Conservation (phyloP, 768 basidiomycete species). For the Mycena albidolilacea region DNA sequence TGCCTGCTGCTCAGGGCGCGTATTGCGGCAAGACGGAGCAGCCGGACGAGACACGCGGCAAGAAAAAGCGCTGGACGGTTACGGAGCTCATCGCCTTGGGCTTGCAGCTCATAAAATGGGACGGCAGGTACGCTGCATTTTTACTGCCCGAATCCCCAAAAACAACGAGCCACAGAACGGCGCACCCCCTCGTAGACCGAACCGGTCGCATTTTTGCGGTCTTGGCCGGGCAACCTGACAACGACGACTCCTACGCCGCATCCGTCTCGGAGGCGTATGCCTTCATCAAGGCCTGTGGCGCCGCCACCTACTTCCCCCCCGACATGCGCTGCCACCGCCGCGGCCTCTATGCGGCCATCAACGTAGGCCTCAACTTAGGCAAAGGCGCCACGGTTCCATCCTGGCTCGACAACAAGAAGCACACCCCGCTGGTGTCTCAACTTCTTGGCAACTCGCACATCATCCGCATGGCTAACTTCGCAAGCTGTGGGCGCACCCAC, state of each 20-base stretch:
- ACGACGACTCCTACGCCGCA: background rate
- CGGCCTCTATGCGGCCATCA: background rate
- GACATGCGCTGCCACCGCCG: background rate
- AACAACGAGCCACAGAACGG: background rate
- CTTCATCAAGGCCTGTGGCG: background rate
- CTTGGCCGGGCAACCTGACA: background rate
- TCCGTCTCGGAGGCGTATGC: background rate
- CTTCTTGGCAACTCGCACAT: background rate
- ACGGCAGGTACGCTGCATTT: background rate
- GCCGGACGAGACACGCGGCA: too few relatives aligned
- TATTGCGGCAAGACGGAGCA: background rate
- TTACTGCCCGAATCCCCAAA: background rate
- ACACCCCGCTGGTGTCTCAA: background rate
- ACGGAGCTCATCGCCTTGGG: background rate
- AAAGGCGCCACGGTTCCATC: background rate
- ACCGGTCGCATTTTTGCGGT: background rate
- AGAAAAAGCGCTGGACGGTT: background rate
- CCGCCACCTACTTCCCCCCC: too few relatives aligned
- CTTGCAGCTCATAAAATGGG: background rate
- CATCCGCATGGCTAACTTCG: conserved; percentile 5
- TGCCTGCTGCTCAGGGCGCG: background rate
- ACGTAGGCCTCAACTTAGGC: background rate
- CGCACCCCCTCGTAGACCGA: background rate
- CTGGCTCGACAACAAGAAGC: background rate
- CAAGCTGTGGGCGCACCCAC: conserved; percentile 7